Base-by-base conservation (phyloP, 352 stramenopile genomes). In the Globisporangium sylvaticum region DNA sequence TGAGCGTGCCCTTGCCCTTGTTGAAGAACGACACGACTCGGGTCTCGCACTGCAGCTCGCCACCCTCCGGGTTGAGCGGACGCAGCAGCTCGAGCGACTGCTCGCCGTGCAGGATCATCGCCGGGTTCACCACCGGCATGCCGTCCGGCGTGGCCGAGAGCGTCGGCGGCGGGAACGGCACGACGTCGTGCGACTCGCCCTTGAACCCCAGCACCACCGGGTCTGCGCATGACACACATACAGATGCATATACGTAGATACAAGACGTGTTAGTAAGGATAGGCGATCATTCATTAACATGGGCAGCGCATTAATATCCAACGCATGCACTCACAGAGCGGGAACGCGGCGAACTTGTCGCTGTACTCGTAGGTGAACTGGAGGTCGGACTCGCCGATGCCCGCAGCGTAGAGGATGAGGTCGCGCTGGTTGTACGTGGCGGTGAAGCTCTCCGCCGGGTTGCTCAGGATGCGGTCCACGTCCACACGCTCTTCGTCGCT, bases 301-400 rank as follows among this genome's bases (percentile, higher is more conserved):
- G 59, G 0, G 37, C 9, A 60, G 9, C n/a, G 44, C 7, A 50
- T 9, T 37, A 25, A 27, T 20, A 44, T 18, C 31, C 8, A n/a
- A 48, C 31, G 31, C 31, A 34, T 20, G 1, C 22, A 71, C 67
- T 34, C 58, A 84, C 74, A 97, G 27, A 94, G 77, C 15, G 91
- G 91, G 77, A 97, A 97, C 7, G 88, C 89, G 18, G 78, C 73
- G 74, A 97, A 97, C 58, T 84, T 79, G 34, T 91, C 84, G 62
- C 92, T 64, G 65, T 81, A 91, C 71, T 97, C 91, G 76, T 96
- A 95, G 56, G 88, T 94, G 75, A 96, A 97, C 69, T 92, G 85
- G 50, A 96, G 77, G 34, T 89, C 77, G 2, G 80, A 83, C 67
- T 90, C 92, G 69, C 91, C 90, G 65, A 97, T 97, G 60, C 89